Conservation (phyloP, 805 yeast species). For the Metschnikowia colocasiae region DNA sequence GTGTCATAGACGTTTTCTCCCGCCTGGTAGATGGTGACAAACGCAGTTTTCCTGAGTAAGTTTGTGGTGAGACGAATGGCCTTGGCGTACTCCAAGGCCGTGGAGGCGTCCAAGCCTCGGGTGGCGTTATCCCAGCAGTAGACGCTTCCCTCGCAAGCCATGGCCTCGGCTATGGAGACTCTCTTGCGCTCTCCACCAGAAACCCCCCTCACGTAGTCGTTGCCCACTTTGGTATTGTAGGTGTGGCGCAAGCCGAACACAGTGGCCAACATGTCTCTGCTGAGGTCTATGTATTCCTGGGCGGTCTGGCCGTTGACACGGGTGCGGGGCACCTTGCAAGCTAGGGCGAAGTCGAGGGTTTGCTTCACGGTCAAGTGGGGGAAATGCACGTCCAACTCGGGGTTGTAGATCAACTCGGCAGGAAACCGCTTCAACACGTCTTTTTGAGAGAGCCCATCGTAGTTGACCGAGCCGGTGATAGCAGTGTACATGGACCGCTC, state of each 20-base stretch:
- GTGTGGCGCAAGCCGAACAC: conserved; percentile 53
- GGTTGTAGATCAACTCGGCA: conserved; percentile 67
- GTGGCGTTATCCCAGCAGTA: conserved; percentile 69
- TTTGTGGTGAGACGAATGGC: conserved; percentile 54
- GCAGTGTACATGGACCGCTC: conserved; percentile 43
- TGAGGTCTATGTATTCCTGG: conserved; percentile 44
- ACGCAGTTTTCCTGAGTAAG: conserved; percentile 48
- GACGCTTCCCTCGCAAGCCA: conserved; percentile 42
- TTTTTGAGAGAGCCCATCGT: conserved; percentile 49
- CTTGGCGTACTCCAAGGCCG: conserved; percentile 61
- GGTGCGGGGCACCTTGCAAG: conserved; percentile 56
- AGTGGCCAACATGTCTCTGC: conserved; percentile 41
- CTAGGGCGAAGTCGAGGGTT: conserved; percentile 58
- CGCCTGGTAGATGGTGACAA: conserved; percentile 66
- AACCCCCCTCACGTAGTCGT: conserved; percentile 61
- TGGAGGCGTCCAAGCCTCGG: conserved; percentile 65
- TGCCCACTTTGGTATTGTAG: conserved; percentile 55
- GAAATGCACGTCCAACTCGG: conserved; percentile 64
- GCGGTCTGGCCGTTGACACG: conserved; percentile 52
- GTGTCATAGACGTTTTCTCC: conserved; percentile 57
- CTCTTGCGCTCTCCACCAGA: conserved; percentile 73
- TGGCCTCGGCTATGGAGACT: conserved; percentile 64
- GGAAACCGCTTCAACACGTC: conserved; percentile 52
- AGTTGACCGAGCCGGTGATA: conserved; percentile 41
- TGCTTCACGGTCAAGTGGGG: conserved; percentile 65